Conservation (phyloP, 176 grass and related monocot species). For the Triticum timopheevii region DNA sequence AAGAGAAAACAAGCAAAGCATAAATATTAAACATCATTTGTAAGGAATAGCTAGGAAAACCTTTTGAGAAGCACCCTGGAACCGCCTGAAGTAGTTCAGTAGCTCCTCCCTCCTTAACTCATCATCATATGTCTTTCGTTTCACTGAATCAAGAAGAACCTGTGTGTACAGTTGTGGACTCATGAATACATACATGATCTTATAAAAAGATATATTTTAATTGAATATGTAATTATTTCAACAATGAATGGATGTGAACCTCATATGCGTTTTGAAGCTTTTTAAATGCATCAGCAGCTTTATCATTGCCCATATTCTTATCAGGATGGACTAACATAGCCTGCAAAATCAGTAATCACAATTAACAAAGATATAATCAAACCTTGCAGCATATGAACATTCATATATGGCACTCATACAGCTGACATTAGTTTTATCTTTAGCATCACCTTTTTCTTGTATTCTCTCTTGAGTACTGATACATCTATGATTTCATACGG, state of each 20-base stretch:
- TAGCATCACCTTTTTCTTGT: constrained; percentile 94
- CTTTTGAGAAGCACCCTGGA: constrained; percentile 85
- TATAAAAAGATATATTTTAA: neutral
- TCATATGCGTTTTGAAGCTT: constrained; percentile 99
- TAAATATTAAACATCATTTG: constrained; percentile 14
- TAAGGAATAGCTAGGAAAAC: constrained; percentile 42
- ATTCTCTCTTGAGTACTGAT: constrained; percentile 88
- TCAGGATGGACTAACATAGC: constrained; percentile 99
- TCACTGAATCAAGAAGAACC: constrained; percentile 98
- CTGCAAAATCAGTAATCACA: constrained; percentile 59
- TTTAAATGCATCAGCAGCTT: constrained; percentile 99
- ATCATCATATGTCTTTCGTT: constrained; percentile 95
- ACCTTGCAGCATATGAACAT: constrained; percentile 15
- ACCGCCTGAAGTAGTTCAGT: constrained; percentile 81
- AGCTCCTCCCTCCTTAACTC: constrained; percentile 91
- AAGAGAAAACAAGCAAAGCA: constrained; percentile 7
- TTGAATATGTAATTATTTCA: neutral
- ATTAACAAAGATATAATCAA: constrained; percentile 23
- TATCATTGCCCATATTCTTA: constrained; percentile 99
- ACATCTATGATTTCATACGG: constrained; percentile 78
- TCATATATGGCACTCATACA: neutral
- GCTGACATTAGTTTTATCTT: constrained; percentile 20
- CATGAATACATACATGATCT: constrained; percentile 32
- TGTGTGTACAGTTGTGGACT: constrained; percentile 42
- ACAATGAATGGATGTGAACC: constrained; percentile 47